A percentile compares a stretch with the other conserved stretches of the same genome.
These are phyloP conservation scores for Lasiosphaeris hirsuta DNA, from an alignment of 495 filamentous ascomycete genomes.

Conservation along the genomic window DNA sequence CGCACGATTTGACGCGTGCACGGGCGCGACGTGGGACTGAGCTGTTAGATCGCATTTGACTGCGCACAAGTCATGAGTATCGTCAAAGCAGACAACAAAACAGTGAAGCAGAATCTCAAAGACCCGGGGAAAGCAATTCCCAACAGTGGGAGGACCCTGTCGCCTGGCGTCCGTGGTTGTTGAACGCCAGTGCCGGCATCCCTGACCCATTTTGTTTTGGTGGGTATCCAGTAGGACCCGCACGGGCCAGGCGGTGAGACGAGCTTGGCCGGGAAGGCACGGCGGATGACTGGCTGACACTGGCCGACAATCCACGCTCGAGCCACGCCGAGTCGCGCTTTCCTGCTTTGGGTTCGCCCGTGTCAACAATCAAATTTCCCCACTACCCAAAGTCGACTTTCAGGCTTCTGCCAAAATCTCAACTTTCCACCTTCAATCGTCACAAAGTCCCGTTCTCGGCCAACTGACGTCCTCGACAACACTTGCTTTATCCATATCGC, in stretches of 20 bases:
- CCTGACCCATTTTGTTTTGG: background rate
- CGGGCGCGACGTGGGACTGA: no score
- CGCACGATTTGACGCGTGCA: no score
- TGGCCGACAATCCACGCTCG: no score
- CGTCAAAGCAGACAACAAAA: background rate
- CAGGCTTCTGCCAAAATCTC: constrained; percentile 32
- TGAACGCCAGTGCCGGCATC: background rate
- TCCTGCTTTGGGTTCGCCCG: constrained; percentile 25
- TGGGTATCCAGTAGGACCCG: background rate
- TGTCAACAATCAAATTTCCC: constrained; percentile 42
- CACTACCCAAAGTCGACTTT: constrained; percentile 27
- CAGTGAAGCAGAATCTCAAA: background rate
- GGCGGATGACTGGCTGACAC: constrained; percentile 24
- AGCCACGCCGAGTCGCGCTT: constrained; percentile 26
- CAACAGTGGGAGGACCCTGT: background rate
- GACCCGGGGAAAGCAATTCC: background rate
- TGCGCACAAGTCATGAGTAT: no score
- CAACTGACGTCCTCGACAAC: constrained; percentile 13
- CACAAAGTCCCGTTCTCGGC: constrained; percentile 18
- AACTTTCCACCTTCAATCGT: constrained; percentile 34
- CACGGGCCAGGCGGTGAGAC: constrained; percentile 5
- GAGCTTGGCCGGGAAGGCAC: constrained; percentile 5
- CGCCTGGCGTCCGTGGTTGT: constrained; percentile 1
- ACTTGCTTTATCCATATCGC: constrained; percentile 20
- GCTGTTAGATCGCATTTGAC: no score